Base-by-base conservation (phyloP, 179 eudicot genomes). In the Beta corolliflora region DNA sequence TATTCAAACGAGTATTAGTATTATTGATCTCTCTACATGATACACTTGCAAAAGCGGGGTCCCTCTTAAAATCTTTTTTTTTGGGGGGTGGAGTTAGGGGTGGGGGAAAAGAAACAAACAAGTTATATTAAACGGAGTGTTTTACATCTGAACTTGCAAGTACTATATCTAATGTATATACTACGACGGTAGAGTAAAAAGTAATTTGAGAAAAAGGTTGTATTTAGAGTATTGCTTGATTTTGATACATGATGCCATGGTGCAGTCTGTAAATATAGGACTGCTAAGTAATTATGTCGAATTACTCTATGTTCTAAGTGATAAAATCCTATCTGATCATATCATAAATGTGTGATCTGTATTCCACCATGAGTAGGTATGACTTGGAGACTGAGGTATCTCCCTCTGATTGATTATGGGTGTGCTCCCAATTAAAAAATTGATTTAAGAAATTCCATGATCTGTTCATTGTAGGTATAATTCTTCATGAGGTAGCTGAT, bases 271-370 rank as follows among this genome's bases (percentile, higher is more conserved):
- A 48, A 19, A 54, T 55, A 13, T 54, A 67, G 16, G 53, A 36
- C 63, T 4, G 41, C 41, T 46, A 63, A 66, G 63, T 77, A 21
- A 46, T 44, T 36, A 64, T 77, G 45, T 41, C 53, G 36, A 21
- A 41, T 78, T 56, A 66, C n/a, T 55, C 14, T 44, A 55, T 69
- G 67, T 69, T 69, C 23, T 23, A n/a, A 69, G 81, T 36, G 23
- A 44, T 54, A 58, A 59, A 21, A 44, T 23, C n/a, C 23, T 41
- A 69, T 21, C 4, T 44, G 11, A 5, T 19, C 8, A 69, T 69
- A 69, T 21, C 53, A 41, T 16, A 46, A 69, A 18, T 9, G 12
- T 44, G 73, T 18, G 7, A 7, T 41, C 12, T 45, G 12, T 4
- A 44, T 41, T 44, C 53, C 45, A 67, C 19, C 1, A 23, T 18